phyloP scores from a whole-genome alignment of 345 rosid genomes.

The Eucalyptus pumila region DNA sequence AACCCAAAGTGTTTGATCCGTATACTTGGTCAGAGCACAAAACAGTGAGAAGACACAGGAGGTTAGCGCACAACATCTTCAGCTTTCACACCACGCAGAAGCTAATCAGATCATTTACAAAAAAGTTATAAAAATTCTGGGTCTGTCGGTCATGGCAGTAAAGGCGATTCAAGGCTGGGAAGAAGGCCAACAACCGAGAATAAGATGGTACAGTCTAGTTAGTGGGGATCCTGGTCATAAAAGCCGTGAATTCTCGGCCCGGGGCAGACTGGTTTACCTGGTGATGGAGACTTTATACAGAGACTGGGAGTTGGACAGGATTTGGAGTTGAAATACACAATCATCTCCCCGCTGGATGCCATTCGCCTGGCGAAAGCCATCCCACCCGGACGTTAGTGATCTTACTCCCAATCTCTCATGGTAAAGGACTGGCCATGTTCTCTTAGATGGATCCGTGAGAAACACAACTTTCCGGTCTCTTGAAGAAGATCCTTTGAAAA shows the following conservation, averaged over 20 bases:
- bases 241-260: not conserved
- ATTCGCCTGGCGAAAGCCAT: slow-evolving; percentile 13
- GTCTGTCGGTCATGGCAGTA: not conserved
- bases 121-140: not conserved
- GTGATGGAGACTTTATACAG: not conserved
- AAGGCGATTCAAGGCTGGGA: not conserved
- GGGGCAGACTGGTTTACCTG: not conserved
- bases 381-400: slow-evolving; percentile 15
- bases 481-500: not conserved
- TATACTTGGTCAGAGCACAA: not conserved
- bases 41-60: not conserved
- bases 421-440: slow-evolving; percentile 22
- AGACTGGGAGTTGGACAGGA: not conserved
- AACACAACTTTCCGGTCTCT: slow-evolving; percentile 2
- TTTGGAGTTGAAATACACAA: slow-evolving; percentile 4
- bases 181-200: not conserved
- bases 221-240: not conserved
- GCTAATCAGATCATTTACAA: not conserved
- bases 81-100: not conserved
- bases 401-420: not conserved
- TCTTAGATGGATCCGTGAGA: slow-evolving; percentile 11
- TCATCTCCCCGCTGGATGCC: slow-evolving; percentile 13
- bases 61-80: not conserved
- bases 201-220: not conserved
- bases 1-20: not conserved